These are phyloP conservation scores for Coemansia erecta DNA, from an alignment of 192 early-diverging fungal genomes.

Conservation along the genomic window DNA sequence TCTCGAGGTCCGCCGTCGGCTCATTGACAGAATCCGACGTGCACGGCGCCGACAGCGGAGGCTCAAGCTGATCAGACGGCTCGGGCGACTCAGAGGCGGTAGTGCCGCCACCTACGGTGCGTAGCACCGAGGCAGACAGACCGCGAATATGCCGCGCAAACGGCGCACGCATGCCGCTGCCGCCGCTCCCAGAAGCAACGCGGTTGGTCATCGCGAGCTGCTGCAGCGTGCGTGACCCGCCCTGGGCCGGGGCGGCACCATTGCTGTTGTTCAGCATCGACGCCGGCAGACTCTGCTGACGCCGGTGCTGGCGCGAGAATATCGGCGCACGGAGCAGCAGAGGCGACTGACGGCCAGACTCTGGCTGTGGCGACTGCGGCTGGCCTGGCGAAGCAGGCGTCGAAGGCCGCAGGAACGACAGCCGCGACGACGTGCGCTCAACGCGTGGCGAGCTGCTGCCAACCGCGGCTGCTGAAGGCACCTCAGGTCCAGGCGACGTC, in stretches of 20 bases:
- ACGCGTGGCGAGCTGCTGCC: constrained; percentile 6
- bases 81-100: neutral
- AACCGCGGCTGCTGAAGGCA: neutral
- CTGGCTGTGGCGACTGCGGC: neutral
- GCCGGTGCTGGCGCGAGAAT: constrained; percentile 25
- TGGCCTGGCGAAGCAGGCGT: constrained; percentile 6
- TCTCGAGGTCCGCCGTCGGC: neutral
- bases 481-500: neutral
- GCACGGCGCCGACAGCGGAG: neutral
- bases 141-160: constrained; percentile 28
- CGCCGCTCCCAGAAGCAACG: constrained; percentile 7
- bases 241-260: neutral
- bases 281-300: constrained; percentile 43
- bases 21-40: neutral
- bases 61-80: too few relatives aligned
- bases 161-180: neutral
- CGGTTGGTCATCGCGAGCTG: constrained; percentile 44
- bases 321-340: constrained; percentile 16
- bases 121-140: constrained; percentile 23
- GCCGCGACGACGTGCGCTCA: constrained; percentile 11
- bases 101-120: neutral
- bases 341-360: constrained; percentile 17
- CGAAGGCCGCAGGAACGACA: constrained; percentile 21
- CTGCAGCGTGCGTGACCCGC: constrained; percentile 22
- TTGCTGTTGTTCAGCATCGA: constrained; percentile 10